phyloP scores from a whole-genome alignment of 139 green algal species.

The Micractinium conductrix region DNA sequence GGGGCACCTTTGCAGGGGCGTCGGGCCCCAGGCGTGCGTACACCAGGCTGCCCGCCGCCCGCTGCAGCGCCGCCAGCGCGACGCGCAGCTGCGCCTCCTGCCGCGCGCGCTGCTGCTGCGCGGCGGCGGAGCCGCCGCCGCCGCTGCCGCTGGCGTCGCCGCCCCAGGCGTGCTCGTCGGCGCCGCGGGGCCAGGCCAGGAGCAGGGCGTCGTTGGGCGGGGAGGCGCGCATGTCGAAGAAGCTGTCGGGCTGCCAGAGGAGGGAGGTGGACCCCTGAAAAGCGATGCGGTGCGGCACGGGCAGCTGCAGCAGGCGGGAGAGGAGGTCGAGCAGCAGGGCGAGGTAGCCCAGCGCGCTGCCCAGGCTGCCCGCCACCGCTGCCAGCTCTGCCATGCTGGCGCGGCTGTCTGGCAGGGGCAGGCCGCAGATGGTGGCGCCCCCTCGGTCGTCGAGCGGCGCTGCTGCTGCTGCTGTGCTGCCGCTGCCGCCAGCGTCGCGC shows the following conservation, averaged over 20 bases:
- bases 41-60: constrained; percentile 26
- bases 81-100: constrained; percentile 37
- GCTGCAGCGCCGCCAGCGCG: constrained; percentile 59
- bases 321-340: constrained; percentile 70
- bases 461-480: neutral
- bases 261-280: constrained; percentile 63
- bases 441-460: neutral
- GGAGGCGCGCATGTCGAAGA: constrained; percentile 58
- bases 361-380: constrained; percentile 35
- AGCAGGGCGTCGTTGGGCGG: constrained; percentile 52
- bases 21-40: constrained; percentile 25
- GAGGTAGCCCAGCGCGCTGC: constrained; percentile 68
- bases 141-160: constrained; percentile 20
- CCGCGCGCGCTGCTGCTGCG: neutral
- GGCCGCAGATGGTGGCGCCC: constrained; percentile 49
- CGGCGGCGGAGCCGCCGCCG: neutral
- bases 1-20: constrained; percentile 49
- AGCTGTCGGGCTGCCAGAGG: constrained; percentile 69
- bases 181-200: constrained; percentile 39
- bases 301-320: constrained; percentile 61
- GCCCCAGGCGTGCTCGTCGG: neutral
- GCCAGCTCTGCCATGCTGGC: constrained; percentile 11
- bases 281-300: constrained; percentile 64
- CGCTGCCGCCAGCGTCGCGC: neutral
- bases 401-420: constrained; percentile 45